Base-by-base conservation (phyloP, 371 early-diverging fungal genomes). In the Mortierella sp. region DNA sequence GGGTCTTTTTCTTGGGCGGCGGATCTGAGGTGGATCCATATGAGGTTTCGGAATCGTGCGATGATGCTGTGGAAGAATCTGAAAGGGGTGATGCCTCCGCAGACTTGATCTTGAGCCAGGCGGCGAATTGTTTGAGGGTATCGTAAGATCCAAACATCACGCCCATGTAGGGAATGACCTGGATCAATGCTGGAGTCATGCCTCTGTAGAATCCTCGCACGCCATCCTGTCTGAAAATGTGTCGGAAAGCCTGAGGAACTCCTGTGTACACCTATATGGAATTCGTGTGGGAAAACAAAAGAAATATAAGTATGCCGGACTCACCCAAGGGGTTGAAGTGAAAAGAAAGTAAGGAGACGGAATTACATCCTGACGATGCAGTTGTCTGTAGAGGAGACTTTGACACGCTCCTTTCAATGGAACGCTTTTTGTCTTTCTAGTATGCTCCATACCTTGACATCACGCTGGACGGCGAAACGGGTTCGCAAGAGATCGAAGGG, bases 121-220 rank as follows among this genome's bases (percentile, higher is more conserved):
- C 80, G 16, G 89, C 89, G 2, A 84, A 69, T 26, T 89, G 83
- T 6, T 92, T 93, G 78, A 93, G 83, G 3, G 82, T 71, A 71
- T 96, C 95, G 87, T 96, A 96, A 67, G 91, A 92, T 37, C 92
- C 90, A 89, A 97, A 97, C 76, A 94, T 89, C 0, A 95, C 81
- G 6, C 98, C 98, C 97, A 98, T 98, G 75, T 97, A 96, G 1
- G 98, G 98, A 88, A 97, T 92, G 40, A 99, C 96, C 86, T 98
- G 97, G 34, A 96, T 83, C 34, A 97, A 86, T 0, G 97, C 90
- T 8, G 98, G 95, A 79, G 92, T 88, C 57, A 98, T 80, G 2
- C 98, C 98, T 53, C 94, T 89, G 88, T 98, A 99, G 72, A 97
- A 96, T 14, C 99, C 98, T 5, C 71, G 57, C 2, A 95, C 44